Evolutionary conservation across 352 stramenopile genomes (phyloP), one percentile per base, ranked within the genome.

Genomic region (Discostella stelligera): DNA sequence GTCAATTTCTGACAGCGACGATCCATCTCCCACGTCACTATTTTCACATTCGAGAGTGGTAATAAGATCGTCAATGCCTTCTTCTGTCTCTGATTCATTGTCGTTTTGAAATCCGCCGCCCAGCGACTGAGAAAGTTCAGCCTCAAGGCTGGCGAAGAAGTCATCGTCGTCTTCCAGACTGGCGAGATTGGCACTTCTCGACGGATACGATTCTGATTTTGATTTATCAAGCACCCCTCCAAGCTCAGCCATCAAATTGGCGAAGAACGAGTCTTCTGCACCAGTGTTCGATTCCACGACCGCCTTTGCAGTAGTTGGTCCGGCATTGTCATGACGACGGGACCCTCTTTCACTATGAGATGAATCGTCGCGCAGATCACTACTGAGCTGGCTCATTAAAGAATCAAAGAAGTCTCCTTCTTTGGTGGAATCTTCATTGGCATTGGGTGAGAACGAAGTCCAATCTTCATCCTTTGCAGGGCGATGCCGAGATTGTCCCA

Each of bases 81-180:
- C 62, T 37, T 60, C 14, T 16, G 49, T 74, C 46, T 71, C 50
- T 41, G 58, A 52, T 5, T 66, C 20, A 30, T 58, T 66, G 7
- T 65, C 56, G 53, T 60, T 30, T 18, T 49, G 21, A 21, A 48
- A 63, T 41, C 59, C 60, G 50, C 46, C 53, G 18, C 55, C 54
- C 66, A 81, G 48, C 27, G 74, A 76, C 18, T 67, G 64, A 14
- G 74, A 81, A 1, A 86, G 54, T 59, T 86, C 74, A 16, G 52
- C 48, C 62, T 86, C 74, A 5, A 86, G 69, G 37, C 67, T 77
- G 4, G 77, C 66, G 68, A 90, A 90, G 37, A 90, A 90, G 63
- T 90, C 84, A 66, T 90, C 78, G n/a, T 80, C 63, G 56, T 85
- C 72, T 39, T 56, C 32, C 61, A 58, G 53, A 48, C 4, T 21